These are phyloP conservation scores for Andrographis paniculata DNA, from an alignment of 305 asterid species.

Conservation along the genomic window DNA sequence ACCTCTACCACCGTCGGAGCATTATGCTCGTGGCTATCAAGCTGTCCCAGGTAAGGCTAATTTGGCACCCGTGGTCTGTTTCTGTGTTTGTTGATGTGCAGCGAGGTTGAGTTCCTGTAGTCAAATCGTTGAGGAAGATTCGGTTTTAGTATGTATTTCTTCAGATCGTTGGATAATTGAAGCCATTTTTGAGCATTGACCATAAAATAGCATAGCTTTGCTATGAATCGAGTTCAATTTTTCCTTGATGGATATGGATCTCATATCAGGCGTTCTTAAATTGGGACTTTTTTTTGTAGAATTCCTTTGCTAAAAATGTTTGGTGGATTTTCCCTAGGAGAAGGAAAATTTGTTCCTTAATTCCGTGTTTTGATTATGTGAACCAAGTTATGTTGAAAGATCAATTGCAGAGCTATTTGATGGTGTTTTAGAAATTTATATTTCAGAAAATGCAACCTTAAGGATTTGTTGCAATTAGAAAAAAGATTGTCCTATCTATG, in stretches of 20 bases:
- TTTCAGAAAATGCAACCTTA: no score
- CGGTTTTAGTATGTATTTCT: conserved; percentile 12
- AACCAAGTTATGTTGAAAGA: background rate
- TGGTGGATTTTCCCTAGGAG: background rate
- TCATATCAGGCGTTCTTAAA: background rate
- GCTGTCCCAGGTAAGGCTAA: conserved; percentile 41
- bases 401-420: no score
- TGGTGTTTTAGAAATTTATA: no score
- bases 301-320: background rate
- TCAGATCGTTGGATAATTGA: conserved; percentile 14
- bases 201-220: background rate
- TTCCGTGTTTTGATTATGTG: background rate
- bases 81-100: background rate
- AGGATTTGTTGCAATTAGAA: no score
- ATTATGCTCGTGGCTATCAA: conserved; percentile 55
- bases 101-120: conserved; percentile 1
- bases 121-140: conserved; percentile 9
- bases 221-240: conserved; percentile 4
- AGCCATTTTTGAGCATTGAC: conserved; percentile 10
- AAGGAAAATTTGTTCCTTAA: background rate
- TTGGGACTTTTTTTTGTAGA: conserved; percentile 7
- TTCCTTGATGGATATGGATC: no score
- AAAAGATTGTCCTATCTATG: no score
- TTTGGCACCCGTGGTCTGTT: background rate
- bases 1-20: conserved; percentile 31